Evolutionary conservation across 2,329 filamentous ascomycete species (phyloP).

Genomic region (Fusarium sp.): DNA sequence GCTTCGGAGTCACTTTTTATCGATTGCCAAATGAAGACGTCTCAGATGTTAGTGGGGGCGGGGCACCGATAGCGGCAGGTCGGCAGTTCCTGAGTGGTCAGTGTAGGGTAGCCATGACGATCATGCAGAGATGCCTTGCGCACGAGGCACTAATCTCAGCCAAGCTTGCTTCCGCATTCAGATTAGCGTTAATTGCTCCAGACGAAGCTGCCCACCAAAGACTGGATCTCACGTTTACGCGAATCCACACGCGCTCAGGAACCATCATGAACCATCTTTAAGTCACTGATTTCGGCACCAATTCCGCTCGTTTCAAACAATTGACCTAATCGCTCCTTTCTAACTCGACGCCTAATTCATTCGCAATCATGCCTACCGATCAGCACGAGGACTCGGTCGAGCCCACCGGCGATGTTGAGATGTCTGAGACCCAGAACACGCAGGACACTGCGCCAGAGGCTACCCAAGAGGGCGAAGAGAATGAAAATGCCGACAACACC

Average conservation of each 20-base stretch:
- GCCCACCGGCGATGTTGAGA: conserved; percentile 51
- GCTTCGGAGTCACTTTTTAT: conserved; percentile 30
- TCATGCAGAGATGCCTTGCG: conserved; percentile 20
- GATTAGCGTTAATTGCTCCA: neutral
- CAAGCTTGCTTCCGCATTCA: conserved; percentile 20
- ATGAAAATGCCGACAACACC: conserved; percentile 44
- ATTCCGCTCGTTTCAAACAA: conserved; percentile 12
- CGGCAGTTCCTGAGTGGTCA: neutral
- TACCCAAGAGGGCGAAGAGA: conserved; percentile 48
- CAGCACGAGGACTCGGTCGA: conserved; percentile 38
- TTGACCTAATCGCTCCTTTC: neutral
- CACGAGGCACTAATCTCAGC: neutral
- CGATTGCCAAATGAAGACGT: conserved; percentile 21
- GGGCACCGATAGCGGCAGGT: conserved; percentile 37
- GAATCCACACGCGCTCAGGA: neutral
- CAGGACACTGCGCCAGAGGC: conserved; percentile 32
- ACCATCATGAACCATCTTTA: neutral
- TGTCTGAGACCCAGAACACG: conserved; percentile 45
- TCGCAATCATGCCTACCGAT: conserved; percentile 46
- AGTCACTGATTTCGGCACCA: neutral
- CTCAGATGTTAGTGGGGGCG: conserved; percentile 36
- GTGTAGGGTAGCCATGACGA: conserved; percentile 22
- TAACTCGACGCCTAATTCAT: fast-evolving
- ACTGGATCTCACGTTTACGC: neutral
- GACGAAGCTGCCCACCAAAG: neutral